These are phyloP conservation scores for Diplodia scrobiculata DNA, from an alignment of 2,329 filamentous ascomycete genomes.

Conservation along the genomic window DNA sequence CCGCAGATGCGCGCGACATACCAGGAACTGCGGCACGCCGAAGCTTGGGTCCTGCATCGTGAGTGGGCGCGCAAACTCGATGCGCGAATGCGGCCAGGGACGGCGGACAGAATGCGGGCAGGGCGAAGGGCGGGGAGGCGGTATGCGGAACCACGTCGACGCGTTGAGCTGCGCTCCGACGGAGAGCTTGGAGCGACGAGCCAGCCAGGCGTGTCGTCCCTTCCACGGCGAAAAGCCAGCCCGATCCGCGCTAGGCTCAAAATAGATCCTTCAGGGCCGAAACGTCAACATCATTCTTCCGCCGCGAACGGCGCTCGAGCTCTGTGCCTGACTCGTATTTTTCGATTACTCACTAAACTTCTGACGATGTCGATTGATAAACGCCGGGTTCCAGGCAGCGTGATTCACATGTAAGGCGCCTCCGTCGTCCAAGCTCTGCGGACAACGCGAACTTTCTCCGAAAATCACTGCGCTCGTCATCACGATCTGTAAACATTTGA, in stretches of 20 bases:
- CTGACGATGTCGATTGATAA: neutral
- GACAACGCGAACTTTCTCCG: slow-evolving; percentile 18
- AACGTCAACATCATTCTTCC: slow-evolving; percentile 10
- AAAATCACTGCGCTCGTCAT: slow-evolving; percentile 2
- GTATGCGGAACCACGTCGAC: slow-evolving; percentile 27
- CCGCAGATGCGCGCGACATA: slow-evolving; percentile 24
- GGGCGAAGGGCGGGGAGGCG: slow-evolving; percentile 9
- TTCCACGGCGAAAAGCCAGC: slow-evolving; percentile 22
- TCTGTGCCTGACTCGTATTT: neutral
- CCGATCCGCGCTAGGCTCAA: slow-evolving; percentile 18
- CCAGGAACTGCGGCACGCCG: slow-evolving; percentile 27
- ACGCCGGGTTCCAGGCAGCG: neutral
- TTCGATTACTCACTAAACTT: neutral
- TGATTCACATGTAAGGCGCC: neutral
- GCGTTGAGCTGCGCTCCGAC: slow-evolving; percentile 27
- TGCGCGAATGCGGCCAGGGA: slow-evolving; percentile 20
- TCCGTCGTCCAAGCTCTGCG: slow-evolving; percentile 4
- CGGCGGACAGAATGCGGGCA: slow-evolving; percentile 8
- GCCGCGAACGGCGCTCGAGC: neutral
- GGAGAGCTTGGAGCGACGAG: slow-evolving; percentile 27
- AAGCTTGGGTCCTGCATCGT: slow-evolving; percentile 30
- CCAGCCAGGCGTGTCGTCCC: slow-evolving; percentile 24
- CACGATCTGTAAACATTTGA: neutral
- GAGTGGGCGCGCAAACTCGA: slow-evolving; percentile 7
- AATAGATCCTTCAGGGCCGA: neutral